Conservation (phyloP, 2,329 filamentous ascomycete genomes). For the Sporothrix curviconia region DNA sequence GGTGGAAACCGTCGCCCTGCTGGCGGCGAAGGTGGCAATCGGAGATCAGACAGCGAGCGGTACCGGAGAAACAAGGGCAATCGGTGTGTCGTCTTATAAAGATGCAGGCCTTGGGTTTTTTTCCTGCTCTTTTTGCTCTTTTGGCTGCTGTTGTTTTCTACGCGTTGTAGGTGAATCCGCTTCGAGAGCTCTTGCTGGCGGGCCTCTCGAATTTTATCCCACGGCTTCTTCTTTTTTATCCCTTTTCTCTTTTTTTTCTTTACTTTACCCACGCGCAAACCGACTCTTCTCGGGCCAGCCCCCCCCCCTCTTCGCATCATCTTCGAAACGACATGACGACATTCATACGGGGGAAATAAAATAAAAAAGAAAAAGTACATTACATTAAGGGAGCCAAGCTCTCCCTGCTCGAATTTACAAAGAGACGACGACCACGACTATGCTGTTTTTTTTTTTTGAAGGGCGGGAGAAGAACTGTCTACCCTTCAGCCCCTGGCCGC, state of each 20-base stretch:
- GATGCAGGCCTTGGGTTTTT: not conserved
- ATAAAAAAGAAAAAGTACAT: slow-evolving; percentile 6
- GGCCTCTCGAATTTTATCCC: too few relatives aligned
- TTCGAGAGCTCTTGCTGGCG: not conserved
- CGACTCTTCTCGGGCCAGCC: not conserved
- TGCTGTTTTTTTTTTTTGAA: not conserved
- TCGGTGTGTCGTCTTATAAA: slow-evolving; percentile 22
- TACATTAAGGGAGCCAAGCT: not conserved
- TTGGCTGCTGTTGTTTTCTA: not conserved
- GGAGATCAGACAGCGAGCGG: slow-evolving; percentile 18
- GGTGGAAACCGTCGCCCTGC: slow-evolving; percentile 17
- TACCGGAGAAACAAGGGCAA: slow-evolving; percentile 19
- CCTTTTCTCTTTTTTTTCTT: not conserved
- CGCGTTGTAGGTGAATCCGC: too few relatives aligned
- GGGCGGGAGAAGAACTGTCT: too few relatives aligned
- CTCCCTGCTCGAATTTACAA: slow-evolving; percentile 6
- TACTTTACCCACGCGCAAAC: not conserved
- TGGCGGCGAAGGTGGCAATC: slow-evolving; percentile 14
- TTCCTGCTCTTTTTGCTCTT: not conserved
- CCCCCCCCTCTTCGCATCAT: not conserved
- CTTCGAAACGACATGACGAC: slow-evolving; percentile 11
- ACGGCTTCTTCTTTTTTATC: not conserved
- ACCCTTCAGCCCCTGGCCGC: not conserved
- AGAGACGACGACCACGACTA: slow-evolving; percentile 12
- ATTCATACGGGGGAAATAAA: slow-evolving; percentile 3